Percentiles rank a stretch among this genome's conserved stretches.
These are phyloP conservation scores for Waltiozyma sp. DNA, from an alignment of 1,139 yeast genomes.

Conservation along the genomic window DNA sequence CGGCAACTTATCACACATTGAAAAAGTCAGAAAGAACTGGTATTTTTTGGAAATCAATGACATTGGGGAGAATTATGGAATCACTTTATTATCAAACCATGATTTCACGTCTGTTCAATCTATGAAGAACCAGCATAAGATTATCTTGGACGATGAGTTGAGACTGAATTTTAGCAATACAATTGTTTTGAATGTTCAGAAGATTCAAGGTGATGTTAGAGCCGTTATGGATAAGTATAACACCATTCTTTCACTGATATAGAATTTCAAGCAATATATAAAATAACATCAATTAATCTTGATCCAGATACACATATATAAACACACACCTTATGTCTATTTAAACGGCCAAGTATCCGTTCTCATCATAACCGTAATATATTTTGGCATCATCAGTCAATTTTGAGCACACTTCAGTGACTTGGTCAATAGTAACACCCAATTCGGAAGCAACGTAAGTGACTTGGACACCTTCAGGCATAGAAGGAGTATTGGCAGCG, in stretches of 20 bases:
- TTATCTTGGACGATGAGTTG: slow-evolving; percentile 31
- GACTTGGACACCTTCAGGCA: slow-evolving; percentile 67
- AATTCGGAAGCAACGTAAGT: slow-evolving; percentile 48
- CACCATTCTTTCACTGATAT: neutral
- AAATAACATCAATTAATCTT: too few relatives aligned
- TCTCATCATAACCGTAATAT: slow-evolving; percentile 59
- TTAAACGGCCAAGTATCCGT: slow-evolving; percentile 42
- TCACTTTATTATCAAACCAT: slow-evolving; percentile 19
- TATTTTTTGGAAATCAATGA: slow-evolving; percentile 32
- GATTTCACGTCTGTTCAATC: slow-evolving; percentile 16
- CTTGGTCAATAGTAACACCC: slow-evolving; percentile 37
- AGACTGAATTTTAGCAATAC: slow-evolving; percentile 34
- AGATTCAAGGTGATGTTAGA: neutral
- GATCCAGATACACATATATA: too few relatives aligned
- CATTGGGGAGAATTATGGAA: neutral
- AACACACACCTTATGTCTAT: neutral
- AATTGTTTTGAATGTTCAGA: neutral
- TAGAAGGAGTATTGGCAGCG: slow-evolving; percentile 39
- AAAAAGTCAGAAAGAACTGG: slow-evolving; percentile 44
- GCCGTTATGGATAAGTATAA: neutral
- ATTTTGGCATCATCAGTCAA: slow-evolving; percentile 56
- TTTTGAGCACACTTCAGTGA: slow-evolving; percentile 35
- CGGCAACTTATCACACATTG: slow-evolving; percentile 26
- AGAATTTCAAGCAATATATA: neutral
- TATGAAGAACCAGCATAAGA: slow-evolving; percentile 11